Percentiles rank a stretch among this genome's conserved stretches.
These are phyloP conservation scores for Aspergillus versicolor DNA, from an alignment of 2,329 filamentous ascomycete species.

Conservation along the genomic window DNA sequence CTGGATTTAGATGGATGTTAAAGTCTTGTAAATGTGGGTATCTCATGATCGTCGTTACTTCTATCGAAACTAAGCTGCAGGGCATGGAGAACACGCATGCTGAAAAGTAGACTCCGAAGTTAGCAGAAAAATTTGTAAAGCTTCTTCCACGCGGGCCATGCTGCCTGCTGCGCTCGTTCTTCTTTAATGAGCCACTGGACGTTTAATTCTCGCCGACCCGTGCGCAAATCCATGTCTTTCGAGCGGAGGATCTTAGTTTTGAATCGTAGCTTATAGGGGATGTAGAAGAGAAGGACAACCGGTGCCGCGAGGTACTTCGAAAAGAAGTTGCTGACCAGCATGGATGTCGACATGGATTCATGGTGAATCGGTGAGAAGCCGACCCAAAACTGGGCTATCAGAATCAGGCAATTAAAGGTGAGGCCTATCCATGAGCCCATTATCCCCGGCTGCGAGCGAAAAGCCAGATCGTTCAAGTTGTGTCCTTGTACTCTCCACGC, in stretches of 20 bases:
- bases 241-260: constrained; percentile 66
- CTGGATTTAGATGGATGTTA: neutral
- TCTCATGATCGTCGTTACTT: constrained; percentile 4
- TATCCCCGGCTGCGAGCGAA: constrained; percentile 75
- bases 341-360: constrained; percentile 40
- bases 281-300: constrained; percentile 61
- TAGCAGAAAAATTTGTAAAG: constrained; percentile 69
- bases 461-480: constrained; percentile 74
- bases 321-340: constrained; percentile 68
- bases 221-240: constrained; percentile 81
- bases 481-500: constrained; percentile 73
- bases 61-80: neutral
- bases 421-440: constrained; percentile 79
- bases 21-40: neutral
- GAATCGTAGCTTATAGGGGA: constrained; percentile 73
- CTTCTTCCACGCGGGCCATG: constrained; percentile 76
- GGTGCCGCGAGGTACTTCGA: constrained; percentile 57
- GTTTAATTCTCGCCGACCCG: constrained; percentile 82
- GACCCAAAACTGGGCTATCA: constrained; percentile 85
- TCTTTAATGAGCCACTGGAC: constrained; percentile 74
- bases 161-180: constrained; percentile 70
- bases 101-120: neutral
- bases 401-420: constrained; percentile 69
- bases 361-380: constrained; percentile 73
- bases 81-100: neutral